Base-by-base conservation (phyloP, 1,284 basidiomycete genomes). In the Austroboletus novae-zelandiae region DNA sequence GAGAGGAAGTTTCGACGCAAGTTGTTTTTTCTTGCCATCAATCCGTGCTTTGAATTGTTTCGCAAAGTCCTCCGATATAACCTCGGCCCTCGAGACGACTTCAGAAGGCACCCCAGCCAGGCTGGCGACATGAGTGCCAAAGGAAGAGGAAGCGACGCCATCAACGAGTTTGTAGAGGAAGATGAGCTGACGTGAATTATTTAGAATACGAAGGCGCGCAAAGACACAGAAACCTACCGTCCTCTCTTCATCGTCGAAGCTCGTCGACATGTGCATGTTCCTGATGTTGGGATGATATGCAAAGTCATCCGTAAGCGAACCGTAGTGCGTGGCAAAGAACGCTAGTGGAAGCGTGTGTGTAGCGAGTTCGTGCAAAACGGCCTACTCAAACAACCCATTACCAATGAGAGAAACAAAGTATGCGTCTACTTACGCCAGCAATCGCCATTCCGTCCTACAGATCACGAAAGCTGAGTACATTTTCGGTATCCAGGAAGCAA, bases 151-250 rank as follows among this genome's bases (percentile, higher is more conserved):
- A 1, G 95, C 95, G 36, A 89, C 85, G 10, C 91, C 92, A 36
- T 90, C 83, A 40, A 95, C 83, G 34, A 98, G 83, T 72, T 96
- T 95, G 76, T 95, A 98, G 18, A 98, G 75, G 76, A 97, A 97
- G 17, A 94, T 81, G 36, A 95, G 84, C 86, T 92, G 59, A 40
- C 11, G 5, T 18, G 15, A 5, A 25, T 34, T 1, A 4, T 52
- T 44, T 30, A 30, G 51, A 37, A 47, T 23, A 40, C 42, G 46
- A 32, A 36, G 29, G 18, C 14, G 17, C 13, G 1, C 27, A 34
- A 35, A 5, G 37, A 17, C n/a, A 43, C 1, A 32, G 30, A 36
- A 47, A 65, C 72, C 20, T 54, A 90, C 92, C 71, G 91, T 91
- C 52, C 86, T 80, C 64, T 91, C 89, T 55, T 89, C 86, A 49